Evolutionary conservation across 768 basidiomycete species (phyloP), one percentile per base, ranked within the genome.

Genomic region (Serendipita sp.): DNA sequence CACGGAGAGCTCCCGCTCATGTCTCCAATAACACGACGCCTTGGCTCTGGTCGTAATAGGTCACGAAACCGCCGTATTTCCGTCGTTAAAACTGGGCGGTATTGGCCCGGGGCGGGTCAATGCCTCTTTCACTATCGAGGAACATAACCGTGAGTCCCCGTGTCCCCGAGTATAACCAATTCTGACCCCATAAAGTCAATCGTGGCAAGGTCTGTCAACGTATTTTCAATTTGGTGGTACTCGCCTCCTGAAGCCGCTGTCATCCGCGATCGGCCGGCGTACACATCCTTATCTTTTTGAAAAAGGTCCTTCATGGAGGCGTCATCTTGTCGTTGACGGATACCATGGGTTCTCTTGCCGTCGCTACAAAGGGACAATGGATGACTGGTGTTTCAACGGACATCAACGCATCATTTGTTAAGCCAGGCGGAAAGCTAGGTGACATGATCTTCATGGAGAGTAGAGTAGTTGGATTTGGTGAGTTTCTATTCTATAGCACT

Each of bases 361-460:
- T 92, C 29, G 86, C 88, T 1, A 81, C 84, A 13, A 84, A 84
- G 67, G 90, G 90, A 2, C 84, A 89, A 6, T 92, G 76, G 69
- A 89, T 90, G 88, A 44, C 58, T 23, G 65, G 90, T 15, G 88
- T 91, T 8, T 89, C 87, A 2, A 88, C 88, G 2, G 89, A 91
- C 70, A 82, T 92, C 67, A 84, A 75, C 29, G 75, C 88, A 0
- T 86, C 86, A 1, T 91, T 91, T 66, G 81, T 91, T 64, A 82
- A 83, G 37, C 87, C 87, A 18, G 86, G 80, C 3, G 90, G 90
- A n/a, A 78, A 76, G 63, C 74, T 76, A 0, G 90, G 88, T 10
- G 87, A 91, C 66, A 73, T 78, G 11, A 71, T 92, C 13, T 78
- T 80, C 63, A 82, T 82, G 2, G 86, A 79, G 68, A 87, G 85